Evolutionary conservation across 257 asterid genomes (phyloP), one percentile per base, ranked within the genome.

Genomic region (Penstemon eatonii): DNA sequence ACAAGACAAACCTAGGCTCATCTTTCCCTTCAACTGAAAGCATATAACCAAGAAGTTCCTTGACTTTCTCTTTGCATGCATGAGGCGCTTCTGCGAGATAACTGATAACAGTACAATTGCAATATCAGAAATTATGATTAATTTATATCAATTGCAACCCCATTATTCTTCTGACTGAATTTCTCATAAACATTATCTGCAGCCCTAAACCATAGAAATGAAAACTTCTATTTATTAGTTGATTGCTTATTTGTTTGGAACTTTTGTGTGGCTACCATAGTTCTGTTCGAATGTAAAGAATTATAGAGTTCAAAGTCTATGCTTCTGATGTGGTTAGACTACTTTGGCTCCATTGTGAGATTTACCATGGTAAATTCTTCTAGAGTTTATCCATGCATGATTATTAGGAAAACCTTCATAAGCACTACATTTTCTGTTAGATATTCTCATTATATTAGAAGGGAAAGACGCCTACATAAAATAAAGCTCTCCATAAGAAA

Each of bases 21-120:
- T 85, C 92, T 61, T 75, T 79, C 66, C 96, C 96, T 81, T 87
- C 90, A 57, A 93, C 80, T 50, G 87, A 85, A 69, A 93, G 84
- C 96, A 93, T 83, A 77, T 80, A 93, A 56, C 80, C 81, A 37
- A 90, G 85, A 78, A 93, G 96, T 65, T 77, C 85, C 71, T 70
- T 54, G 54, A 93, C 85, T 83, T 87, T 87, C 76, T 87, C 92
- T 70, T 72, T 66, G 81, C 95, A 83, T 72, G 96, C 96, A 68
- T 64, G 38, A 52, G 99, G 97, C 12, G 91, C 84, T 79, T 90
- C 96, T 66, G 99, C 96, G 61, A 93, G 97, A 85, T 89, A 93
- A 74, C 97, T 89, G 85, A 64, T 62, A 69, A 71, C 60, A 79
- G 58, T 33, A 73, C 47, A 68, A 25, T 13, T 61, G 56, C 51